Evolutionary conservation across 1,284 basidiomycete genomes (phyloP).

Genomic region (Ceratobasidium sp.): DNA sequence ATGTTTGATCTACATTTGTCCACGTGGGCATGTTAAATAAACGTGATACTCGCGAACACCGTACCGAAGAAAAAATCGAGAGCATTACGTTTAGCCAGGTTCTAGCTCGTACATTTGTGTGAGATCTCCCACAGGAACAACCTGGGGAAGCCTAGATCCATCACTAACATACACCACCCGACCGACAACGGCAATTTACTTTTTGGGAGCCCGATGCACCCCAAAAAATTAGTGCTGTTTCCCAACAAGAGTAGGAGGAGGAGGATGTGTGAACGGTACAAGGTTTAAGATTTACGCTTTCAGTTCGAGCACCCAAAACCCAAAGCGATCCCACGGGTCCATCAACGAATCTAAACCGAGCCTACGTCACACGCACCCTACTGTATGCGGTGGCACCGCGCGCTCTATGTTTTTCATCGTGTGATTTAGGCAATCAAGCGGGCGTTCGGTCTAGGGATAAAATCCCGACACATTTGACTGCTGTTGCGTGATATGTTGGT

Average conservation of each 20-base stretch:
- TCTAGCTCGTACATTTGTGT: not conserved
- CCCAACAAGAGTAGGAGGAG: too few relatives aligned
- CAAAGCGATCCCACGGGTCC: slow-evolving; percentile 9
- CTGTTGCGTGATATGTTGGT: not conserved
- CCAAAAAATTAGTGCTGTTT: not conserved
- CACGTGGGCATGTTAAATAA: not conserved
- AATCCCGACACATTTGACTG: not conserved
- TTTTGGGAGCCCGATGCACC: not conserved
- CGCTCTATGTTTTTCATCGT: slow-evolving; percentile 16
- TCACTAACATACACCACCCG: not conserved
- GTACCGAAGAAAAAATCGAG: not conserved
- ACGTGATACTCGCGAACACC: not conserved
- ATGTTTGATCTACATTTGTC: not conserved
- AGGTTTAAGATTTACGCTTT: slow-evolving; percentile 14
- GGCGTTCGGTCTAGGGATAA: not conserved
- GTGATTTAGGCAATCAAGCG: slow-evolving; percentile 6
- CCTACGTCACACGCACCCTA: slow-evolving; percentile 3
- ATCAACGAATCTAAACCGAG: not conserved
- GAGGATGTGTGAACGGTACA: not conserved
- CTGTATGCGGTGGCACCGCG: slow-evolving; percentile 3
- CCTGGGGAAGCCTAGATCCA: not conserved
- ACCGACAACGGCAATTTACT: not conserved
- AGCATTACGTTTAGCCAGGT: not conserved
- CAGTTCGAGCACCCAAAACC: not conserved
- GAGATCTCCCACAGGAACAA: not conserved